Evolutionary conservation across 2,329 filamentous ascomycete genomes (phyloP).

Genomic region (Cercospora canescens): DNA sequence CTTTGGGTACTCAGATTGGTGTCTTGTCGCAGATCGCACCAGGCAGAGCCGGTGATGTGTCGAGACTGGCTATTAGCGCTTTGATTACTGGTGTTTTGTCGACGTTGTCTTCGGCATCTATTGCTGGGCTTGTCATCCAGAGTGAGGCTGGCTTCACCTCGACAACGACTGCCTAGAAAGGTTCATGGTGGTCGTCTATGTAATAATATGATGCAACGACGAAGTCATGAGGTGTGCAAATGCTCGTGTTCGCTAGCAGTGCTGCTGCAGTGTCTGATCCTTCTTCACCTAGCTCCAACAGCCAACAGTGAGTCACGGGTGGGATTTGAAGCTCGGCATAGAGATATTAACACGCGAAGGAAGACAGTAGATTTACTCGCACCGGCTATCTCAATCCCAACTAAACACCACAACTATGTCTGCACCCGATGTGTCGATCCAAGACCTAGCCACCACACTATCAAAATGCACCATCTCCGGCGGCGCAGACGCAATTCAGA

Average conservation of each 20-base stretch:
- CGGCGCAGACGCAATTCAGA: not conserved
- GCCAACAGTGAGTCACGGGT: not conserved
- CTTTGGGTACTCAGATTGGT: conserved; percentile 86
- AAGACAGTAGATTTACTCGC: not conserved
- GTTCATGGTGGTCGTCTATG: not conserved
- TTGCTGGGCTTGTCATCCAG: conserved; percentile 74
- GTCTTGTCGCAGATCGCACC: conserved; percentile 81
- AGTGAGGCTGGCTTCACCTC: conserved; percentile 40
- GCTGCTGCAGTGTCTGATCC: not conserved
- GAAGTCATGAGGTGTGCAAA: not conserved
- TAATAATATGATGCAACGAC: not conserved
- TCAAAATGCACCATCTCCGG: not conserved
- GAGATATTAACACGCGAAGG: not conserved
- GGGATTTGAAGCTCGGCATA: not conserved
- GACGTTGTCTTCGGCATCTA: conserved; percentile 74
- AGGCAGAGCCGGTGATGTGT: conserved; percentile 70
- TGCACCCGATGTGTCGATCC: not conserved
- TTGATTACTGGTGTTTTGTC: conserved; percentile 75
- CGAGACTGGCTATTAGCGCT: conserved; percentile 72
- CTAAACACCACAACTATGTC: not conserved
- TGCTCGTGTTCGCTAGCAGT: not conserved
- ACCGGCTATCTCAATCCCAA: not conserved
- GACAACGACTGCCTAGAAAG: not conserved
- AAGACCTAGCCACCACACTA: not conserved
- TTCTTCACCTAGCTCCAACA: not conserved